Base-by-base conservation (phyloP, 495 filamentous ascomycete species). In the Aspergillus nanangensis region DNA sequence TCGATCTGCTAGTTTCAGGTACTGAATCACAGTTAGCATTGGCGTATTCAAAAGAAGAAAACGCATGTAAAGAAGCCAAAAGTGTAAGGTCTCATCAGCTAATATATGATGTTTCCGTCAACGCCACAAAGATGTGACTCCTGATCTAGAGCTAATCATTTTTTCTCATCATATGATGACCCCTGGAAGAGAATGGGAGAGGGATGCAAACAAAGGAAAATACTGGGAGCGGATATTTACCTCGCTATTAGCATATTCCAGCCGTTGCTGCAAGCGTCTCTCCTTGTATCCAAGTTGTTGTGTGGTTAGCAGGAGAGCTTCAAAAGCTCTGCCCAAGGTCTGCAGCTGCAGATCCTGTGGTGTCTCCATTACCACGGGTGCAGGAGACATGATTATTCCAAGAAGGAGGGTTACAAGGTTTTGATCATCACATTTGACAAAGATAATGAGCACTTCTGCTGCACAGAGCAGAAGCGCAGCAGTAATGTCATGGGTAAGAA, bases 131-230 rank as follows among this genome's bases (percentile, higher is more conserved):
- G 36, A 44, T 48, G 69, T 65, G 66, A 63, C 72, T 77, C 63
- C 66, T 74, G 74, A 78, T 78, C 75, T 78, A 78, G 75, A 78
- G 75, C 75, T 78, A 74, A 76, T 71, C 51, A 63, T 57, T 50
- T 63, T 72, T 63, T 72, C 58, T 75, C 75, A 45, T 78, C 75
- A 75, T 67, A 51, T 61, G 61, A 70, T n/a, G 66, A 71, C 57
- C 31, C 17, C 38, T 41, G 49, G 38, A 42, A 44, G 27, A 38
- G n/a, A 29, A 14, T 25, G 22, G 7, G 44, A 21, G 45, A 41
- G 44, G 27, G 40, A 47, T 4, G 41, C 52, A 40, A 36, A 35
- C 3, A 27, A 9, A 40, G 22, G 45, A 45, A 14, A 44, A 22
- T 35, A 33, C n/a, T 27, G 24, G 41, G 34, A 45, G 38, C n/a